Evolutionary conservation across 352 stramenopile species (phyloP).

Genomic region (Pythium coloratum): DNA sequence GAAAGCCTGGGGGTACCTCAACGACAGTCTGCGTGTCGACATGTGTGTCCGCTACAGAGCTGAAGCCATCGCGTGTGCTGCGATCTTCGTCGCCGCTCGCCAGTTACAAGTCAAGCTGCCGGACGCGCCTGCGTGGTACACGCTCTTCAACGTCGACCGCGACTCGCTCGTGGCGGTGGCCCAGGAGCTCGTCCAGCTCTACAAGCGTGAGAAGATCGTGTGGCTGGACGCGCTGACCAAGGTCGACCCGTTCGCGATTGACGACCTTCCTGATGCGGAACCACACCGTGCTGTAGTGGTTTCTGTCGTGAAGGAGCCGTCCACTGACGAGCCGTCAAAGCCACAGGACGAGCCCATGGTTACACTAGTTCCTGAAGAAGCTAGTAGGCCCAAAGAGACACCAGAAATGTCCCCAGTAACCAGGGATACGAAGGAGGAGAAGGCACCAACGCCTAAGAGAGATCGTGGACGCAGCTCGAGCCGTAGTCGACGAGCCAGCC

Average conservation of each 20-base stretch:
- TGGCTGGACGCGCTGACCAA: constrained; percentile 79
- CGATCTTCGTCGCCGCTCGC: constrained; percentile 86
- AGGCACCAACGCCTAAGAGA: neutral
- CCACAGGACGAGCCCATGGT: neutral
- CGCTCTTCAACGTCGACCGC: constrained; percentile 67
- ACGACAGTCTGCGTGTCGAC: constrained; percentile 87
- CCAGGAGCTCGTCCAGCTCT: constrained; percentile 59
- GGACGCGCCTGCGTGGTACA: constrained; percentile 58
- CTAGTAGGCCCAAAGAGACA: neutral
- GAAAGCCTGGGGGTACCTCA: constrained; percentile 89
- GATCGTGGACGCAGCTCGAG: constrained; percentile 9
- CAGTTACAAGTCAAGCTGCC: constrained; percentile 57
- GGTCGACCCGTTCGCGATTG: constrained; percentile 60
- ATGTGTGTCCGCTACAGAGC: constrained; percentile 81
- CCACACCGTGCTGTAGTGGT: neutral
- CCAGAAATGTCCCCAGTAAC: neutral
- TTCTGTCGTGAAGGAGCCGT: neutral
- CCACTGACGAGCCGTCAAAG: neutral
- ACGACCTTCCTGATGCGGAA: constrained; percentile 39
- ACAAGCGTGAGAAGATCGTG: constrained; percentile 50
- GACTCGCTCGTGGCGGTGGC: constrained; percentile 48
- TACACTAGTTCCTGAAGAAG: neutral
- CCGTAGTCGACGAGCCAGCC: constrained; percentile 7
- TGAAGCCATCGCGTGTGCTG: constrained; percentile 87
- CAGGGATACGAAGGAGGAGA: neutral